These are phyloP conservation scores for Beauveria sp. DNA, from an alignment of 2,329 filamentous ascomycete genomes.

Conservation along the genomic window DNA sequence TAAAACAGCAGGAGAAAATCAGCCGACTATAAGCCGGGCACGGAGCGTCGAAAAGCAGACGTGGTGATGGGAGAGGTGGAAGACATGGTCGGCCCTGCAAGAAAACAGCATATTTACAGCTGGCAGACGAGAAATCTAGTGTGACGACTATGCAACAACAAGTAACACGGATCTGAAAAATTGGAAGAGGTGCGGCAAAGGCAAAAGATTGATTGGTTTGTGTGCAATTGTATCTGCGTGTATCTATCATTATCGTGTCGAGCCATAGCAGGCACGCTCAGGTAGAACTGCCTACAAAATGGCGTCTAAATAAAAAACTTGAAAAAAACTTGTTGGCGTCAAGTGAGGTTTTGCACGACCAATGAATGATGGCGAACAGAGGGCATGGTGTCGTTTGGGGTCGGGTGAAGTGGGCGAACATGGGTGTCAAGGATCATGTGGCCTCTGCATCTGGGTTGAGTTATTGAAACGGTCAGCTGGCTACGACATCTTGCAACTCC, in stretches of 20 bases:
- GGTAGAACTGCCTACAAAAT: not conserved
- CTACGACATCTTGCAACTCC: not conserved
- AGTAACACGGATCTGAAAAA: not conserved
- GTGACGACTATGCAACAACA: not conserved
- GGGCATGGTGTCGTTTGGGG: not conserved
- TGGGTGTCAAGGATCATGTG: not conserved
- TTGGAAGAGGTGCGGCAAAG: not conserved
- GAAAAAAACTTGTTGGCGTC: not conserved
- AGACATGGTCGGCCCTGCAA: not conserved
- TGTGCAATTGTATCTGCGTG: conserved; percentile 5
- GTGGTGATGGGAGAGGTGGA: not conserved
- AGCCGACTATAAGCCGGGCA: not conserved
- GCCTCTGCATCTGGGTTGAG: not conserved
- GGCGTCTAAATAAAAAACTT: not conserved
- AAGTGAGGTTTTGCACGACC: not conserved
- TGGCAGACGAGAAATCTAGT: not conserved
- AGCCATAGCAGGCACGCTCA: not conserved
- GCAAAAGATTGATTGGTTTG: conserved; percentile 2
- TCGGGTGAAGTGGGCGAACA: not conserved
- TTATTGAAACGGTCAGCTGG: not conserved
- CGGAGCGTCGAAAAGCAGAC: not conserved
- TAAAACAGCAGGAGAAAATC: not conserved
- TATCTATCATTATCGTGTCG: not conserved
- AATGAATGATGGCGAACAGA: not conserved
- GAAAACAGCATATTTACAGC: not conserved